Percentiles rank a stretch among this genome's conserved stretches.
These are phyloP conservation scores for Massospora cicadina DNA, from an alignment of 371 early-diverging fungal species.

Conservation along the genomic window DNA sequence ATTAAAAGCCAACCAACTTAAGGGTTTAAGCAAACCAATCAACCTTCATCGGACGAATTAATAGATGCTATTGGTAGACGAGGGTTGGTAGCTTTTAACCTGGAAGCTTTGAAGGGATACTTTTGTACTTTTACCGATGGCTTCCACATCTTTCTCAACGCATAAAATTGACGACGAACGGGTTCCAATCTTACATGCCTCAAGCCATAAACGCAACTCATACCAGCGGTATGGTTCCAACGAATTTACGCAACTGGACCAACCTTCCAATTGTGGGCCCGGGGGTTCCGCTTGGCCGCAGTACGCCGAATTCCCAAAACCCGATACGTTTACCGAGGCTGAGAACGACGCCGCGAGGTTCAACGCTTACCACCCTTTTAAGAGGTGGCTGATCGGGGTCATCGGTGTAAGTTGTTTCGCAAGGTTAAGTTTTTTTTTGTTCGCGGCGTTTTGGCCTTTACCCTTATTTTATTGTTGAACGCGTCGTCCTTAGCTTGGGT, in stretches of 20 bases:
- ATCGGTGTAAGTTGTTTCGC: background rate
- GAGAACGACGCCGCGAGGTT: background rate
- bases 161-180: background rate
- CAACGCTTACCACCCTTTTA: background rate
- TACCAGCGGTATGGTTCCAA: background rate
- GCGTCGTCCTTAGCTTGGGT: no score
- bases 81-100: no score
- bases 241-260: background rate
- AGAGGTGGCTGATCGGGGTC: background rate
- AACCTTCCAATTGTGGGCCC: background rate
- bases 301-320: background rate
- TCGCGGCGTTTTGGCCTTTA: no score
- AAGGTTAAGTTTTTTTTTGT: no score
- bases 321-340: background rate
- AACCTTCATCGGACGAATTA: no score
- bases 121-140: no score
- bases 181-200: background rate
- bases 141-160: background rate
- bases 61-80: no score
- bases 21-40: no score
- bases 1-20: no score
- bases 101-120: no score
- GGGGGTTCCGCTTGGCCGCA: background rate
- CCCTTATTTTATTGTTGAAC: no score
- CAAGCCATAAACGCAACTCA: background rate